Conservation (phyloP, 139 green algal genomes). For the Coccomyxa sp. region DNA sequence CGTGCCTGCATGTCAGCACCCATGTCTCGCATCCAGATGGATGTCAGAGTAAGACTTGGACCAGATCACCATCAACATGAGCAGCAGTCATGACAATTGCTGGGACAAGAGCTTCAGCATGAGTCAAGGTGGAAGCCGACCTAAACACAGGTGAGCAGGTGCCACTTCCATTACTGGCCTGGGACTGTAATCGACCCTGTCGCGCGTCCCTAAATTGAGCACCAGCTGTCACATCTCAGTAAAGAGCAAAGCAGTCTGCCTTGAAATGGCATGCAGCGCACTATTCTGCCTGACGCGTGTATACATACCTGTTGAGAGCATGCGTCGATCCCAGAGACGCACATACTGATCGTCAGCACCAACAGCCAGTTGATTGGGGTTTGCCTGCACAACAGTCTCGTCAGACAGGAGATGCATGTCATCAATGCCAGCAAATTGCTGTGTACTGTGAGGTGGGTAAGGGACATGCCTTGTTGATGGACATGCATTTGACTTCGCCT, state of each 20-base stretch:
- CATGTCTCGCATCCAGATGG: neutral
- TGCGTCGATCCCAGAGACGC: slow-evolving; percentile 70
- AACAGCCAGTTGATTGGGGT: slow-evolving; percentile 67
- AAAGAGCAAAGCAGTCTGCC: neutral
- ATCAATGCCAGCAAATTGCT: neutral
- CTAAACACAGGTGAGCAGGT: neutral
- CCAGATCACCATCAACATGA: neutral
- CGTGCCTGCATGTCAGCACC: neutral
- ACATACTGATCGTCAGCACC: slow-evolving; percentile 60
- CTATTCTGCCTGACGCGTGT: neutral
- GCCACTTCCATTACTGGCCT: neutral
- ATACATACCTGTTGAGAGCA: slow-evolving; percentile 28
- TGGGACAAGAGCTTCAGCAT: neutral
- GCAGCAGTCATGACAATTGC: too few relatives aligned
- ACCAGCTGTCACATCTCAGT: neutral
- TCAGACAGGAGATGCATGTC: neutral
- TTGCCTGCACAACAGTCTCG: slow-evolving; percentile 14
- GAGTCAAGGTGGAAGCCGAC: neutral
- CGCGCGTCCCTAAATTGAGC: neutral
- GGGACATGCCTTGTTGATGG: slow-evolving; percentile 55
- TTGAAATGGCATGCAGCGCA: too few relatives aligned
- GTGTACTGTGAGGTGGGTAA: neutral
- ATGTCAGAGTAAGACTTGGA: neutral
- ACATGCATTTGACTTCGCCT: slow-evolving; percentile 59
- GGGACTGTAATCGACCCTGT: neutral